A percentile compares a stretch with the other conserved stretches of the same genome.
phyloP scores from a whole-genome alignment of 2,329 filamentous ascomycete genomes.

The Sclerotinia sclerotiorum region DNA sequence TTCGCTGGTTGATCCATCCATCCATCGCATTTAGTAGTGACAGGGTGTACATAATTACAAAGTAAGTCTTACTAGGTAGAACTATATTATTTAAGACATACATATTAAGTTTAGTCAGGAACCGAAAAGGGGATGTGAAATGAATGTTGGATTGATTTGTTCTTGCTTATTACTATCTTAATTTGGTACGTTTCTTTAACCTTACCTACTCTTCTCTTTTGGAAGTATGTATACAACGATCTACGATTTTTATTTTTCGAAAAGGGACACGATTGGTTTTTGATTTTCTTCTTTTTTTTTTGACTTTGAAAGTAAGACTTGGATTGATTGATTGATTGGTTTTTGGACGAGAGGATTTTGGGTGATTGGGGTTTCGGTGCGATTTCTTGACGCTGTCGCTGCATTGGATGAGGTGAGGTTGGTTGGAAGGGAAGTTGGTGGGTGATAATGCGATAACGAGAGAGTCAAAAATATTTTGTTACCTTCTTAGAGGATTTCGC shows the following conservation, averaged over 20 bases:
- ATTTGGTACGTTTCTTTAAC: neutral
- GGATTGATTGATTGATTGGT: neutral
- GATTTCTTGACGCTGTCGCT: too few species aligned
- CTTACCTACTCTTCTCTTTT: neutral
- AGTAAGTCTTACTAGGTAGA: neutral
- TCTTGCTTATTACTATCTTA: neutral
- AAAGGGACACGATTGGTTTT: neutral
- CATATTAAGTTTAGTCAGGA: constrained; percentile 6
- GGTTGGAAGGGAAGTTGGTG: neutral
- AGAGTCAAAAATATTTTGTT: neutral
- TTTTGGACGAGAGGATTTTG: neutral
- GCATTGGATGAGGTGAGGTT: neutral
- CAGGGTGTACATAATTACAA: neutral
- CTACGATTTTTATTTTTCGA: constrained; percentile 6
- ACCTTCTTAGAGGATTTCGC: neutral
- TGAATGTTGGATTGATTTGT: neutral
- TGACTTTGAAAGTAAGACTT: too few species aligned
- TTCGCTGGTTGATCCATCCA: neutral
- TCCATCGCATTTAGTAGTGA: neutral
- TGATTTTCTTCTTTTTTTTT: neutral
- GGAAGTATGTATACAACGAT: neutral
- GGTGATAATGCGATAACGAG: constrained; percentile 21
- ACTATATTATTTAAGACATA: neutral
- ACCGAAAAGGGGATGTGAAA: constrained; percentile 10
- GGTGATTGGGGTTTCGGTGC: neutral